Base-by-base conservation (phyloP, 1,284 basidiomycete genomes). In the Ganoderma multipileum region DNA sequence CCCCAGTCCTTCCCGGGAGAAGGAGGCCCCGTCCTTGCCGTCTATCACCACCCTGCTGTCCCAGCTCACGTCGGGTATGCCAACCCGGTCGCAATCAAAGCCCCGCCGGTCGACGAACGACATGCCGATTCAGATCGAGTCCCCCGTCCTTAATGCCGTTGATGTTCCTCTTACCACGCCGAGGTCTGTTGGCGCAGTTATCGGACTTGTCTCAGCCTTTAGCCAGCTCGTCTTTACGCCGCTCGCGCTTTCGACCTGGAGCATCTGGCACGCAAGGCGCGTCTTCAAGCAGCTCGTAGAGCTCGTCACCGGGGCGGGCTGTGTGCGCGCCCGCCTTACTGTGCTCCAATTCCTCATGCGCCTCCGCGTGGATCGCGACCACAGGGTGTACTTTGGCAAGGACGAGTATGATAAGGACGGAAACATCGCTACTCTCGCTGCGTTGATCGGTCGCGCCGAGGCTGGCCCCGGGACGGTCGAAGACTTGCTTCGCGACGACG, bases 311-410 rank as follows among this genome's bases (percentile, higher is more conserved):
- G 78, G 81, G 18, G 84, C 86, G 1, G 84, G 82, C 70, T 92
- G 91, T 38, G 80, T 87, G 0, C 83, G 86, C 23, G 91, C 93
- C 0, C 85, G 95, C 30, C 79, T 99, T 20, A 83, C 89, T 2
- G 87, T 93, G 2, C 83, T 99, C 11, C 95, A 97, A 76, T 98
- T 97, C 85, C 79, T 98, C 68, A 89, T 97, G 82, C 91, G 96
- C 14, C 83, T 99, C 28, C 87, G 98, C 61, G 96, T 95, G 1
- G 97, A 98, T 78, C 89, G 95, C 3, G 93, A 96, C 75, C 98
- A 99, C 78, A 87, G 92, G 18, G 80, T 99, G 50, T 98, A 93
- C 79, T 91, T 94, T 63, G 83, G 83, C 11, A 80, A 84, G 62
- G 74, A 77, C 20, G 81, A 80, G 38, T 83, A 85, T 68, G 90